A percentile compares a stretch with the other conserved stretches of the same genome.
phyloP scores from a whole-genome alignment of 2,329 filamentous ascomycete species.

The Echinosphaeria canescens region DNA sequence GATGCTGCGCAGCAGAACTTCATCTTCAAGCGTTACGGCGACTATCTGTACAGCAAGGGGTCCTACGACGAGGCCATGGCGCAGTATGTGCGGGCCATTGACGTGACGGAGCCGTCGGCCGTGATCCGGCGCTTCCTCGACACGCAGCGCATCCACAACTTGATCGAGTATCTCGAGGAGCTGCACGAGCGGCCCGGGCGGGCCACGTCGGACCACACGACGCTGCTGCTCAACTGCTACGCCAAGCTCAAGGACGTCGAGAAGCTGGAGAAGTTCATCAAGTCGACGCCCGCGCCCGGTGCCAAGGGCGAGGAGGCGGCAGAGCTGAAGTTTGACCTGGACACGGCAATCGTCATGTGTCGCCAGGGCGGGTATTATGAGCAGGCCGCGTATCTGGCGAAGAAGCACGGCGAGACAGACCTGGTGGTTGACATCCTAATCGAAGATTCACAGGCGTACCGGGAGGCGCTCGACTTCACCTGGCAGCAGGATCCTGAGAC shows the following conservation, averaged over 20 bases:
- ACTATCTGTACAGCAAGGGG: conserved; percentile 83
- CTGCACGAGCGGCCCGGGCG: conserved; percentile 85
- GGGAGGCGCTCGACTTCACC: conserved; percentile 77
- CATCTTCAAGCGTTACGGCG: conserved; percentile 86
- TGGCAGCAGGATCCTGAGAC: conserved; percentile 64
- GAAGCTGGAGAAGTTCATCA: conserved; percentile 93
- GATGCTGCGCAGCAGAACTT: conserved; percentile 65
- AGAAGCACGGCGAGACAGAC: conserved; percentile 84
- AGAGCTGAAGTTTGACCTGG: conserved; percentile 92
- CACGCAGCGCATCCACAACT: conserved; percentile 89
- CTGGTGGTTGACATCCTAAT: conserved; percentile 90
- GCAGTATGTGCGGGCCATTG: conserved; percentile 89
- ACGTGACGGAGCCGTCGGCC: conserved; percentile 88
- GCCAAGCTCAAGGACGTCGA: conserved; percentile 94
- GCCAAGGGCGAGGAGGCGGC: too few relatives aligned
- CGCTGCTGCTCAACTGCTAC: conserved; percentile 86
- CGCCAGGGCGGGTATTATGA: conserved; percentile 93
- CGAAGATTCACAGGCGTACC: conserved; percentile 82
- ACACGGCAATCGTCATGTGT: conserved; percentile 95
- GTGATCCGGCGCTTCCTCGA: conserved; percentile 95
- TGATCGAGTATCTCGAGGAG: conserved; percentile 94
- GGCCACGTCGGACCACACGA: conserved; percentile 90
- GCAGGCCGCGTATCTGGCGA: conserved; percentile 86
- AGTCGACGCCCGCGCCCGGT: conserved; percentile 75
- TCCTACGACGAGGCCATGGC: conserved; percentile 99